Base-by-base conservation (phyloP, 768 basidiomycete species). In the Suillus discolor region DNA sequence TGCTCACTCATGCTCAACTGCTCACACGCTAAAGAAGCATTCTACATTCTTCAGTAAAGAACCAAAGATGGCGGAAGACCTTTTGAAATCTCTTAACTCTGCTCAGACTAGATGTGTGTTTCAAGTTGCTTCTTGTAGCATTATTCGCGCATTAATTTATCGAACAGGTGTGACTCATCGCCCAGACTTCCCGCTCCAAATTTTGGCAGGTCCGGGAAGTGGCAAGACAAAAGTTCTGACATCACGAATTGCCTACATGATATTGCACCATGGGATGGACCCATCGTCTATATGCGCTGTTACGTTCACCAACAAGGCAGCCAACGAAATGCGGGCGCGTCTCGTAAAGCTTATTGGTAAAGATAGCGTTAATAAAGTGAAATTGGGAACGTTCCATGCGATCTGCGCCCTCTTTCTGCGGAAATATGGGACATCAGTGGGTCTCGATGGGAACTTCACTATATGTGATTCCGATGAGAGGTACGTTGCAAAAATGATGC, bases 291-390 rank as follows among this genome's bases (percentile, higher is more conserved):
- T 93, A 76, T 90, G 89, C 71, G 89, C 90, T 3, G 91, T 96
- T 13, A 97, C 87, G 0, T 97, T 96, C 75, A 95, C 94, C 12
- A 94, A 94, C 79, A 94, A 94, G 75, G 93, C 94, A 18, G 93
- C 94, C 1, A 89, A 87, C 66, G 94, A 96, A 79, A 94, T 96
- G 93, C 83, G 85, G 62, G 82, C 86, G 61, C 83, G 94, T 4
- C 79, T 97, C 38, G 77, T 78, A 23, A 85, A 83, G 66, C 77
- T 95, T 4, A 82, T 97, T 42, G 94, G 93, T 5, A 83, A 85
- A 45, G 75, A 83, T 34, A 72, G 71, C 3, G 89, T 88, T 0
- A 76, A 79, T 13, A 77, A 82, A 45, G 79, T 96, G 28, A 82
- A 81, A 68, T 80, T 86, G 88, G 92, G 92, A 7, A 94, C 92